Base-by-base conservation (phyloP, 352 stramenopile genomes). In the Paralagenidium karlingii region DNA sequence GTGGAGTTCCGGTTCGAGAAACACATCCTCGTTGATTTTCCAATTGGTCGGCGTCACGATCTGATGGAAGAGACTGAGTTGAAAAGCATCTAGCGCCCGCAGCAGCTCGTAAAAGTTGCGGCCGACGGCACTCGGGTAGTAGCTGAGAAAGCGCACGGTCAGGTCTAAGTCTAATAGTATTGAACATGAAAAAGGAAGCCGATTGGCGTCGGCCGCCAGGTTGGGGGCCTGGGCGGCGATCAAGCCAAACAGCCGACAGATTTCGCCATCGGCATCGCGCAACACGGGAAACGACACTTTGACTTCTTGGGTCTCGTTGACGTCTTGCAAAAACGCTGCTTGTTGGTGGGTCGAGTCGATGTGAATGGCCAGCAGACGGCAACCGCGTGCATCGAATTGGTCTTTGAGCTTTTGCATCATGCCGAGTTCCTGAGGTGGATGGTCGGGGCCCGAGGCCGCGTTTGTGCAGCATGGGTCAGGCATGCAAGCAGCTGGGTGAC, bases 1-100 rank as follows among this genome's bases (percentile, higher is more conserved):
- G 10, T 56, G 54, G 26, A 90, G 40, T 26, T 78, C 62, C 4
- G 76, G 76, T 33, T 84, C 70, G n/a, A 90, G 51, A 29, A 90
- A 88, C 27, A 90, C 76, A 34, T 90, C 76, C 33, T 90, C 76
- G 45, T 75, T 88, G 44, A 85, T 55, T 38, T 85, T 87, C 76
- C 74, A 90, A 59, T 90, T 90, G 42, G 71, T 71, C 21, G 76
- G 76, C 9, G 75, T 79, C 44, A 83, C 71, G 16, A 90, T 56
- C 41, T 85, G 74, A 40, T 87, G 56, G 40, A 83, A 87, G 15
- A 55, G 70, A 34, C 67, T 55, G 20, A 88, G 60, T 44, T 90
- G 70, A 18, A 84, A 55, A 10, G 73, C 74, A 39, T 90, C 74
- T 26, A 88, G 39, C 15, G 62, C 51, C 7, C 74, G 68, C 13